phyloP scores from a whole-genome alignment of 768 basidiomycete genomes.

The Trametes cinnabarina region DNA sequence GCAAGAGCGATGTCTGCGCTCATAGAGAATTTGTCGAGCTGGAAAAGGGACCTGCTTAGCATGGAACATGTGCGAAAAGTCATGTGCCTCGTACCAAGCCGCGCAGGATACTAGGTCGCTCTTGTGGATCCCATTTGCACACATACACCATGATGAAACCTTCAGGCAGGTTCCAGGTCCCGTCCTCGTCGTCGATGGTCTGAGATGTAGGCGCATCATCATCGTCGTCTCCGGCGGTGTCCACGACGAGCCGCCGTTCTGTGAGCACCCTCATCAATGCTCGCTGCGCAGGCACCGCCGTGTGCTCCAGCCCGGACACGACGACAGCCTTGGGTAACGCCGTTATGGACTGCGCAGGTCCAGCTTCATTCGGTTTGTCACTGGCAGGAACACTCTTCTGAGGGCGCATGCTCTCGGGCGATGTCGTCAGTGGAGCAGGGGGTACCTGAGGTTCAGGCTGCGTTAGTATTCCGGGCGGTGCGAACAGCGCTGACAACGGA shows the following conservation, averaged over 20 bases:
- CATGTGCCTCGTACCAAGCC: conserved; percentile 49
- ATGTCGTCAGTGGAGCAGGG: not conserved
- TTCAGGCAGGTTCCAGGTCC: conserved; percentile 58
- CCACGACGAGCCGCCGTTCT: conserved; percentile 50
- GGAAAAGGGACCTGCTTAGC: not conserved
- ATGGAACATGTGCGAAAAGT: not conserved
- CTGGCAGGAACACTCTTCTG: conserved; percentile 3
- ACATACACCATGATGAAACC: conserved; percentile 74
- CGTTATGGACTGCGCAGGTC: conserved; percentile 13
- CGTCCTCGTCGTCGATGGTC: conserved; percentile 28
- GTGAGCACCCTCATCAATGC: conserved; percentile 52
- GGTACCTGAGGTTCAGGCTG: not conserved
- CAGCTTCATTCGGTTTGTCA: conserved; percentile 3
- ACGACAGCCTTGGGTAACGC: conserved; percentile 59
- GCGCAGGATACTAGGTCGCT: conserved; percentile 65
- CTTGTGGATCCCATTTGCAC: conserved; percentile 59
- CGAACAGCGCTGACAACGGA: conserved; percentile 12
- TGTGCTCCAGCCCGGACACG: conserved; percentile 68
- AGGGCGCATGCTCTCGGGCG: conserved; percentile 13
- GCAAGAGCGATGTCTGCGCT: conserved; percentile 56
- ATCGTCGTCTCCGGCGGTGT: conserved; percentile 31
- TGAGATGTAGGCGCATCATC: conserved; percentile 25
- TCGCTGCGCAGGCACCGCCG: conserved; percentile 52
- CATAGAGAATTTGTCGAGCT: conserved; percentile 82
- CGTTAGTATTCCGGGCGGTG: not conserved